A percentile compares a stretch with the other conserved stretches of the same genome.
Conservation (phyloP, 2,329 filamentous ascomycete species). For the Aspergillus fumigatiaffinis region DNA sequence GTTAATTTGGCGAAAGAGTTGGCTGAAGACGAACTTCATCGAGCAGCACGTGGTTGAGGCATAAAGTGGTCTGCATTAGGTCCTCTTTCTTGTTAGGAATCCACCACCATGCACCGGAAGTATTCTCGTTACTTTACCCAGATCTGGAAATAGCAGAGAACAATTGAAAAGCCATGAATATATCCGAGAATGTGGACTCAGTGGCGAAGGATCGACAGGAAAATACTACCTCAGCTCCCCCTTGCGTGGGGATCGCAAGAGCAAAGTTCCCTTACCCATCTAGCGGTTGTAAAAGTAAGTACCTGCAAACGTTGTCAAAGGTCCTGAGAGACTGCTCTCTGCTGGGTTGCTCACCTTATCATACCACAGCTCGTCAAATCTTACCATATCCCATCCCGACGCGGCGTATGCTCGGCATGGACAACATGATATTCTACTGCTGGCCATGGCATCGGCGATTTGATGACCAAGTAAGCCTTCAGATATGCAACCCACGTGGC, state of each 20-base stretch:
- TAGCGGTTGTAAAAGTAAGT: not conserved
- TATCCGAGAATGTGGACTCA: not conserved
- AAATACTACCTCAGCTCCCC: not conserved
- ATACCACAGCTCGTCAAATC: not conserved
- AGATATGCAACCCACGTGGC: constrained; percentile 16
- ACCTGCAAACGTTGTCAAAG: not conserved
- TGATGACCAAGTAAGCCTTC: not conserved
- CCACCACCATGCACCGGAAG: not conserved
- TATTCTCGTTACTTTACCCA: not conserved
- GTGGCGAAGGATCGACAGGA: not conserved
- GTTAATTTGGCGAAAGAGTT: no score
- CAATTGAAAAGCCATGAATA: not conserved
- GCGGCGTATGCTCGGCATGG: not conserved
- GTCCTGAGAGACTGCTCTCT: not conserved
- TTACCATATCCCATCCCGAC: not conserved
- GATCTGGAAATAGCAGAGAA: not conserved
- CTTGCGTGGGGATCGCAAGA: not conserved
- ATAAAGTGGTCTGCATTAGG: no score
- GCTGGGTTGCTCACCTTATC: not conserved
- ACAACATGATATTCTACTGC: not conserved
- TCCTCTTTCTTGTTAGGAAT: not conserved
- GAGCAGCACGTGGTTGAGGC: no score
- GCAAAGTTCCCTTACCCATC: not conserved
- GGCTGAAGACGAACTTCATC: no score
- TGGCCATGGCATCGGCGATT: not conserved